Evolutionary conservation across 176 grass and related monocot species (phyloP), one percentile per base, ranked within the genome.

Genomic region (Avena eriantha): DNA sequence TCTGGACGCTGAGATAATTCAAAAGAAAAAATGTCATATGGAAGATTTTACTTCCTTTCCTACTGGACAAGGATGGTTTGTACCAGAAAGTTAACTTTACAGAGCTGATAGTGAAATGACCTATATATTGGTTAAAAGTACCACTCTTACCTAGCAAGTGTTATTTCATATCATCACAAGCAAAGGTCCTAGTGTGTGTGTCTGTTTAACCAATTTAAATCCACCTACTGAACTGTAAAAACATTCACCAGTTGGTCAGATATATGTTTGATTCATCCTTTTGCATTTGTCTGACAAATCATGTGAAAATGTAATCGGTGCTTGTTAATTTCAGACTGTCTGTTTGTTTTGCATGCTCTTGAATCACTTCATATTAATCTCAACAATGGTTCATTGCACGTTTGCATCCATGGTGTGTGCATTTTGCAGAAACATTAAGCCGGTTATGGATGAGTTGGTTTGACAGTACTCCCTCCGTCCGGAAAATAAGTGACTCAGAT

Each of bases 381-480:
- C n/a, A 17, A 41, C 9, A 57, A 21, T 71, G 1, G 31, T 82
- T 50, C 23, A 69, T 50, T 69, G 19, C 49, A 31, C 58, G 10
- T 80, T 80, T 80, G 17, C 12, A 69, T 70, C 15, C 23, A 80
- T 59, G 34, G 24, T 83, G 55, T 23, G 21, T 82, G 24, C 80
- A 36, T 69, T 78, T 53, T 33, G 36, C 67, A 55, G 16, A 85
- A 85, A 82, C 16, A 18, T 71, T 78, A 22, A 49, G 24, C 46
- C 47, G 23, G 36, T 66, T 49, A 17, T 22, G 39, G 13, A 76
- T 63, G 34, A 49, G 16, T 67, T 74, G 19, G 1, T 8, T 68
- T 84, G 58, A 68, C 43, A 58, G 4, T 41, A 7, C 36, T 41
- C 36, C 36, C 36, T 41, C 5, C 36, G 3, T 13, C 36, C 36